These are phyloP conservation scores for Acer campestre DNA, from an alignment of 345 rosid species.

Conservation along the genomic window DNA sequence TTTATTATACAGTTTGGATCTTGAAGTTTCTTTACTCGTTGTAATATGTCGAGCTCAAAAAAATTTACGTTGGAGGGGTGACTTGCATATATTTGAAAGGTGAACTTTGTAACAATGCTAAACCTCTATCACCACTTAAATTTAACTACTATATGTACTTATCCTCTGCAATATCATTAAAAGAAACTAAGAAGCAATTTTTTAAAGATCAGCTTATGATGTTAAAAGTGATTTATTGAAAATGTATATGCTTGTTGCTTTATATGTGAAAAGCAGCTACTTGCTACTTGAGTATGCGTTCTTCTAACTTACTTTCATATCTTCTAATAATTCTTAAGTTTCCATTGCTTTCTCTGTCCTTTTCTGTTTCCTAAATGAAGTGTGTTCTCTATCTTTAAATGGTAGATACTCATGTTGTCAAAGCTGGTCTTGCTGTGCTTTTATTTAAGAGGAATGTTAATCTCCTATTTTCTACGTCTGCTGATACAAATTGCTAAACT, in stretches of 20 bases:
- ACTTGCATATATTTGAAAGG: not conserved
- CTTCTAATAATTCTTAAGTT: not conserved
- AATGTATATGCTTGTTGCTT: not conserved
- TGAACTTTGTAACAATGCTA: not conserved
- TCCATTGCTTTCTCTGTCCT: not conserved
- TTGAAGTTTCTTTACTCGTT: not conserved
- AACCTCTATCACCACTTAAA: not conserved
- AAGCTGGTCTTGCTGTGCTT: no score
- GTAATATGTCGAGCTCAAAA: not conserved
- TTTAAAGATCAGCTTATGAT: not conserved
- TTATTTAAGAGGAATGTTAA: not conserved
- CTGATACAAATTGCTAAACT: conserved; percentile 11
- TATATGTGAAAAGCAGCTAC: not conserved
- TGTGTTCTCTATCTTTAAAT: not conserved
- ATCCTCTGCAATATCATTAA: not conserved
- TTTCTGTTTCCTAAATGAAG: not conserved
- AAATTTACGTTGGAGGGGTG: not conserved
- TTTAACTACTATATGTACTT: not conserved
- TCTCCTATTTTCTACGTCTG: not conserved
- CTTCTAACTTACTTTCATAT: not conserved
- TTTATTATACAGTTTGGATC: not conserved
- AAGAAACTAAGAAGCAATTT: not conserved
- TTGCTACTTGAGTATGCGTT: not conserved
- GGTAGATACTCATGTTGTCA: not conserved
- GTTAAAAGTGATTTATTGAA: not conserved